These are phyloP conservation scores for Phaeolepiota aurea DNA, from an alignment of 768 basidiomycete genomes.

Conservation along the genomic window DNA sequence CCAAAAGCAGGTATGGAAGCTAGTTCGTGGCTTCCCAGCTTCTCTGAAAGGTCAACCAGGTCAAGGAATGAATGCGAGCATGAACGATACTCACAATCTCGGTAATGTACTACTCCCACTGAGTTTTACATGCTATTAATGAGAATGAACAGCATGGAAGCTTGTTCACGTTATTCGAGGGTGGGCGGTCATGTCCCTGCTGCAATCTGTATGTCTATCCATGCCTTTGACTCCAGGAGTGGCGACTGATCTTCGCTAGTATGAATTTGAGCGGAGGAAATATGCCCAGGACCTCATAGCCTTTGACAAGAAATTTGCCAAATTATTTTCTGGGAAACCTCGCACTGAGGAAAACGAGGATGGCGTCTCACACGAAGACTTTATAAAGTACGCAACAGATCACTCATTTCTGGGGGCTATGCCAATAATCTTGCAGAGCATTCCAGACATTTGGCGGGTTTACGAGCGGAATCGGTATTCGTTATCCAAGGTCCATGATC, in stretches of 20 bases:
- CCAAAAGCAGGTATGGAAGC: slow-evolving; percentile 47
- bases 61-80: slow-evolving; percentile 73
- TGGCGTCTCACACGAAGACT: slow-evolving; percentile 46
- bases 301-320: slow-evolving; percentile 60
- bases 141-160: slow-evolving; percentile 43
- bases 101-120: slow-evolving; percentile 19
- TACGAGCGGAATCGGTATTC: slow-evolving; percentile 46
- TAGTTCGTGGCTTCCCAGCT: not conserved
- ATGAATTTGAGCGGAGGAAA: slow-evolving; percentile 58
- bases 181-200: slow-evolving; percentile 36
- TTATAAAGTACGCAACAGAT: slow-evolving; percentile 27
- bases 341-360: slow-evolving; percentile 34
- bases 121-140: not conserved
- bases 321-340: slow-evolving; percentile 64
- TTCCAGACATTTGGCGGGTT: slow-evolving; percentile 49
- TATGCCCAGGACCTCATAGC: slow-evolving; percentile 67
- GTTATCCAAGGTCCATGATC: slow-evolving; percentile 40
- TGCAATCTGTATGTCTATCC: slow-evolving; percentile 38
- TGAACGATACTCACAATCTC: slow-evolving; percentile 70
- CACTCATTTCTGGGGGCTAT: slow-evolving; percentile 9
- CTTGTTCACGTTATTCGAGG: slow-evolving; percentile 47
- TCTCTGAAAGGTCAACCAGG: slow-evolving; percentile 22
- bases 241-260: slow-evolving; percentile 27
- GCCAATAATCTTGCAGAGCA: slow-evolving; percentile 13
- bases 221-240: not conserved